Base-by-base conservation (phyloP, 306 rosid species). In the Prunus davidiana region DNA sequence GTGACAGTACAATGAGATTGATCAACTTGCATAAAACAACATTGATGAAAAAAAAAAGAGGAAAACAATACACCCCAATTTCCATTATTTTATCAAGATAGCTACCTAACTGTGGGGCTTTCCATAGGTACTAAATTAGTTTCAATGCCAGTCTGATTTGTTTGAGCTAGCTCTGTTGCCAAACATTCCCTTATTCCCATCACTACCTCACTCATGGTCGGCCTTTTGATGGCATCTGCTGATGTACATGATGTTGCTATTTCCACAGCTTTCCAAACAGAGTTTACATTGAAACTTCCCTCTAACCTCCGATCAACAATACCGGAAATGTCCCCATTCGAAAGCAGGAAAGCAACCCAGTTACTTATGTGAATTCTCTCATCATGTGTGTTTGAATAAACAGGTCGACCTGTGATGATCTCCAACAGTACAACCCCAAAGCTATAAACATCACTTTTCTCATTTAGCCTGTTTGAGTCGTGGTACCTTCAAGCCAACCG, bases 381-480 rank as follows among this genome's bases (percentile, higher is more conserved):
- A 12, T 65, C 25, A 0, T 34, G 15, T 1, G 3, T 77, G 6
- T 45, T 68, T 16, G 65, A 47, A 4, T 64, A 19, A 18, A 68
- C 76, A 1, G 75, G 73, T 9, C 41, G 68, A 24, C 77, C 20
- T 3, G 72, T 84, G 67, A 77, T 41, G 11, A 84, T 77, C 67
- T 72, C 69, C 60, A 84, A 6, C 5, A 80, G 34, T 2, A 71
- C 80, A 3, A 84, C 38, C 20, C 87, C 87, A 6, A 67, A 78
- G 67, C 83, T 70, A 24, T 81, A 84, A 28, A 84, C 69, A 20
- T 81, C 78, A 19, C 82, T 80, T 49, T 74, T 84, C 82, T 84
- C 76, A 13, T 62, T 84, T 22, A 84, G 20, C 56, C 64, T 63
- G 32, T 78, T 70, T 14, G 81, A 77, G 12, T 6, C 7, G 9